Base-by-base conservation (phyloP, 108 stramenopile genomes). In the Skeletonema menzelii region DNA sequence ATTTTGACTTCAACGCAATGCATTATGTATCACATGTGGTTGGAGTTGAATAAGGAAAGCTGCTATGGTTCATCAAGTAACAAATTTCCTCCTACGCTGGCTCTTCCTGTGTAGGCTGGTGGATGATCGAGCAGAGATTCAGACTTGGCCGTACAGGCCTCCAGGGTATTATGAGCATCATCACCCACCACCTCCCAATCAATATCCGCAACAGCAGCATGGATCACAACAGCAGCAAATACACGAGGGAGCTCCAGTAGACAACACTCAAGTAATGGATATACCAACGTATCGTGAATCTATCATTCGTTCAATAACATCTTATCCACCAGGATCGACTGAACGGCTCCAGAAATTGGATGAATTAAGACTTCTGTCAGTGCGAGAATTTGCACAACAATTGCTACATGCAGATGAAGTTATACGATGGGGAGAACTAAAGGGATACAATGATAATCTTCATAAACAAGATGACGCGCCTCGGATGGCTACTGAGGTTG, bases 51-150 rank as follows among this genome's bases (percentile, higher is more conserved):
- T 42, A 3, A 42, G 40, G 40, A 11, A 42, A 42, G 40, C 15
- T 42, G 40, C 40, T n/a, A 94, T 94, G 93, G 77, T 91, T 14
- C 90, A 53, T 22, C 49, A 90, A 67, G 88, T 87, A 27, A 83
- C 93, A 10, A 86, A 87, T 46, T 95, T 92, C 79, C 82, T 95
- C 59, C 79, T 91, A 67, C 76, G 89, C 63, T 95, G 93, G 93
- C 82, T 95, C 53, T 92, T 91, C 73, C 80, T 95, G 44, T 85
- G 85, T 44, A 86, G 87, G 35, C 63, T 95, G 55, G 72, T 91
- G 1, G 78, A 88, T 49, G 88, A 95, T 58, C 58, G 81, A 20
- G 87, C 86, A 34, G 91, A 92, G 47, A 86, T 92, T 28, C 93
- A 92, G 70, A 88, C 86, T 4, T 67, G 91, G 62, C 93, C 93